Evolutionary conservation across 2,329 filamentous ascomycete species (phyloP).

Genomic region (Talaromyces sp.): DNA sequence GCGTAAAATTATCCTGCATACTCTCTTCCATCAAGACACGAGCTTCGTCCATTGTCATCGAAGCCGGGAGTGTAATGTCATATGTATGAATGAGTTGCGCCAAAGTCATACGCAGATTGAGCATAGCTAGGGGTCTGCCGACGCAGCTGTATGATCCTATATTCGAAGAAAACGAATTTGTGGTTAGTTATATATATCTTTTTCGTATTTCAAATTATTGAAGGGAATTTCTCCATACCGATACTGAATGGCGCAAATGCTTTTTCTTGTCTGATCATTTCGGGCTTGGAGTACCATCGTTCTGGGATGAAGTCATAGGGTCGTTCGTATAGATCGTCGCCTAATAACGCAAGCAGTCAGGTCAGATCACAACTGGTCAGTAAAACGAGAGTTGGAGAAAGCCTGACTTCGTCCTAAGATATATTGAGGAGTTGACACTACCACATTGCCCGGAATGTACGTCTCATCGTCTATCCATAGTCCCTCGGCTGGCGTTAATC

Average conservation of each 20-base stretch:
- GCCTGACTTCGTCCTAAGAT: constrained; percentile 20
- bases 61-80: constrained; percentile 30
- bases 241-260: constrained; percentile 33
- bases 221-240: constrained; percentile 15
- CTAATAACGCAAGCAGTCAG: constrained; percentile 8
- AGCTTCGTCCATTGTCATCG: not conserved
- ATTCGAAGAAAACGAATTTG: no score
- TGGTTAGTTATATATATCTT: no score
- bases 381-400: not conserved
- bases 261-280: constrained; percentile 29
- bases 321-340: constrained; percentile 23
- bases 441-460: constrained; percentile 25
- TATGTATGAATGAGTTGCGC: constrained; percentile 30
- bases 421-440: constrained; percentile 21
- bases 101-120: constrained; percentile 32
- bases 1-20: constrained; percentile 3
- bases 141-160: constrained; percentile 32
- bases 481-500: constrained; percentile 35
- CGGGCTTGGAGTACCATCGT: constrained; percentile 31
- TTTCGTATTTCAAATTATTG: no score
- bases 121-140: constrained; percentile 32
- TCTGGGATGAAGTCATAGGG: constrained; percentile 29
- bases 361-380: not conserved
- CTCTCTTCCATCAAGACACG: not conserved
- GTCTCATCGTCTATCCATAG: constrained; percentile 29